Conservation (phyloP, 768 basidiomycete genomes). For the Phanerochaete carnosa region DNA sequence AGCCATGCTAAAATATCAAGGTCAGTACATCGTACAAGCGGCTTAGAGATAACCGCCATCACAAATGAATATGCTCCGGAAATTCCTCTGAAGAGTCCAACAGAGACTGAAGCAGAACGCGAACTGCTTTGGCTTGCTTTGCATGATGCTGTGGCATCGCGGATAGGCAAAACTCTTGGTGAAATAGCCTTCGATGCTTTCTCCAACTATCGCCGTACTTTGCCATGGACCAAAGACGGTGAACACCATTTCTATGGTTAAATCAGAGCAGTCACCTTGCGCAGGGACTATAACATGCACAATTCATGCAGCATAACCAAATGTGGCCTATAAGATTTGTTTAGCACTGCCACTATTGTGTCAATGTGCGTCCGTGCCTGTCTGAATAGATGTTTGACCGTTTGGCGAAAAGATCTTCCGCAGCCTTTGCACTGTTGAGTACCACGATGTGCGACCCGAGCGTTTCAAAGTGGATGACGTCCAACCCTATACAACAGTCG, state of each 20-base stretch:
- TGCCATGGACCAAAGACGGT: background rate
- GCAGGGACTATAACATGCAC: background rate
- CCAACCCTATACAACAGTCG: conserved; percentile 1
- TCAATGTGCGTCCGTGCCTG: background rate
- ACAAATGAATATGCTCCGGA: background rate
- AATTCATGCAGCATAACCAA: conserved; percentile 1
- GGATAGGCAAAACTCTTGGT: background rate
- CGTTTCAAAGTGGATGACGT: conserved; percentile 19
- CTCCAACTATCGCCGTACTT: conserved; percentile 11
- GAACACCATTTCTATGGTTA: background rate
- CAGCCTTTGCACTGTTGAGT: conserved; percentile 17
- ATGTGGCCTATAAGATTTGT: background rate
- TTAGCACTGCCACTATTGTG: background rate
- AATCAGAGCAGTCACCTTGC: too few relatives aligned
- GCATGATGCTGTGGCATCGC: background rate
- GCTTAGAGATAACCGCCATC: background rate
- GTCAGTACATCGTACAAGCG: background rate
- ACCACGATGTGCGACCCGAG: conserved; percentile 23
- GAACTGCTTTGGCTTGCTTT: too few relatives aligned
- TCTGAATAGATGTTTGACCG: conserved; percentile 23
- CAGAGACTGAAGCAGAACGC: background rate
- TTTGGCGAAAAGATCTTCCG: conserved; percentile 23
- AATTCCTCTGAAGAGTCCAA: background rate
- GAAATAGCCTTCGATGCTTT: conserved; percentile 6
- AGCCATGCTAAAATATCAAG: background rate